Base-by-base conservation (phyloP, 768 basidiomycete genomes). In the Lentinula lateritia region DNA sequence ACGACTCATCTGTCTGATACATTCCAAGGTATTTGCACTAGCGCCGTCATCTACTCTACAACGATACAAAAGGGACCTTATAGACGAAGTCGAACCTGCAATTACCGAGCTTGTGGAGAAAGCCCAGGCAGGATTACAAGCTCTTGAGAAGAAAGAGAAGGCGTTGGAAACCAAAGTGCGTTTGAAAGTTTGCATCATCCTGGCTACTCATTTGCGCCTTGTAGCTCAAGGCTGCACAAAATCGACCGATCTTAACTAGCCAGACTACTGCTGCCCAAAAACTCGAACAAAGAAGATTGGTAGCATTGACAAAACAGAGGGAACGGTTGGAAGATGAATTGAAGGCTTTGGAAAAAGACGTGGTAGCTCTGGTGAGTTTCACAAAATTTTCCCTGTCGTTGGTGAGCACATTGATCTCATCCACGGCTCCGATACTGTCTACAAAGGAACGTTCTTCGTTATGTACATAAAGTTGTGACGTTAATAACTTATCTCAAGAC, bases 41-140 rank as follows among this genome's bases (percentile, higher is more conserved):
- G 78, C 91, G 1, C 84, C 89, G 58, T 90, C 93, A 70, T 79
- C 77, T 12, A 89, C 86, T 0, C 81, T 92, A n/a, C 80, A 81
- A 58, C 80, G 76, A 71, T 92, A 93, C 75, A 91, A 92, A 68
- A 74, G 86, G 2, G 87, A 88, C 46, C 77, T 93, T 43, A 86
- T 83, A 1, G 88, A 90, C 57, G 91, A 92, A 69, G 84, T 93
- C 9, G 91, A 93, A 62, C 92, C 92, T 16, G 84, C 88, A 35
- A 87, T 93, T 18, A 83, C 79, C 50, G 90, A 93, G 64, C 83
- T 93, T 15, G 80, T 92, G 18, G 79, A 84, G 60, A 81, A 83
- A 23, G 86, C 90, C 0, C 87, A 91, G 67, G 84, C 83, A 66
- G 90, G 89, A 1, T 71, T 92, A 38, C 78, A 81, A 34, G 68